These are phyloP conservation scores for Pseudogymnoascus sp. DNA, from an alignment of 2,329 filamentous ascomycete genomes.

Conservation along the genomic window DNA sequence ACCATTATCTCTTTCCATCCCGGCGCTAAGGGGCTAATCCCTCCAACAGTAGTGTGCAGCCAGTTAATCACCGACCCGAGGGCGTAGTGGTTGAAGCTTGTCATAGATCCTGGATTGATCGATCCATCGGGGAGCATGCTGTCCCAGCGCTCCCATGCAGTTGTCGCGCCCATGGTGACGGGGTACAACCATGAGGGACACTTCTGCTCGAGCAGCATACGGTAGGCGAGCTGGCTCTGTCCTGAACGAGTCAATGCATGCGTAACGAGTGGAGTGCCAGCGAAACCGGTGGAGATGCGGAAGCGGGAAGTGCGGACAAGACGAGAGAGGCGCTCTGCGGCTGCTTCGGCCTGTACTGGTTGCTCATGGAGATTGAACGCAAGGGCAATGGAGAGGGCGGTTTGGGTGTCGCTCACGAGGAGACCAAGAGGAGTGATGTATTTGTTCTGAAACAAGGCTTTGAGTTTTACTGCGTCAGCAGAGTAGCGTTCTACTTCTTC, in stretches of 20 bases:
- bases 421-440: conserved; percentile 23
- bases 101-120: conserved; percentile 32
- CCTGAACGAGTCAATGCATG: conserved; percentile 17
- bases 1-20: conserved; percentile 30
- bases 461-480: conserved; percentile 19
- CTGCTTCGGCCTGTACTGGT: conserved; percentile 5
- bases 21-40: conserved; percentile 23
- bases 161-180: conserved; percentile 33
- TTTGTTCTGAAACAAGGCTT: conserved; percentile 23
- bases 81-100: conserved; percentile 33
- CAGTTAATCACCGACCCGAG: conserved; percentile 31
- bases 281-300: conserved; percentile 27
- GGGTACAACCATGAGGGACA: conserved; percentile 34
- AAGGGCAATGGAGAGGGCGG: conserved; percentile 24
- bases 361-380: conserved; percentile 20
- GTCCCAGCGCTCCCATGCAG: conserved; percentile 36
- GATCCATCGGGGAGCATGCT: conserved; percentile 29
- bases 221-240: conserved; percentile 26
- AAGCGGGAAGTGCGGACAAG: conserved; percentile 20
- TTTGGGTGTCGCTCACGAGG: conserved; percentile 26
- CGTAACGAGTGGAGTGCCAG: conserved; percentile 24
- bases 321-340: conserved; percentile 18
- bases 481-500: conserved; percentile 25
- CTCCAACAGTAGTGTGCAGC: conserved; percentile 31
- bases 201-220: conserved; percentile 32